A percentile compares a stretch with the other conserved stretches of the same genome.
These are phyloP conservation scores for Podospora tetraspora DNA, from an alignment of 495 filamentous ascomycete species.

Conservation along the genomic window DNA sequence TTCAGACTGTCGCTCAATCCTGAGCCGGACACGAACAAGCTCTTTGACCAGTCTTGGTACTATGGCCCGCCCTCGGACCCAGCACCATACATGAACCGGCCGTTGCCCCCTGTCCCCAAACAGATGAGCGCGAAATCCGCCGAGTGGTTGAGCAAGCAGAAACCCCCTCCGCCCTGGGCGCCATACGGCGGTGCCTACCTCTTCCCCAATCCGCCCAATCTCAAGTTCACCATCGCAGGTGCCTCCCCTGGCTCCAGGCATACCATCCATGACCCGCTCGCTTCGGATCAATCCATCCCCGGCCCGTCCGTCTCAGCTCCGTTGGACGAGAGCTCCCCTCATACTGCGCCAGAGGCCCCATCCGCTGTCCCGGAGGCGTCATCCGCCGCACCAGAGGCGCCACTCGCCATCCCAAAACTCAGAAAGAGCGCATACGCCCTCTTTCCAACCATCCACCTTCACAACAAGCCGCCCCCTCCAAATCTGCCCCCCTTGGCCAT, in stretches of 20 bases:
- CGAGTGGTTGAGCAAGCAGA: neutral
- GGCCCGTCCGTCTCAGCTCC: neutral
- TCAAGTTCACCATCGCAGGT: neutral
- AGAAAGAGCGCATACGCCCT: neutral
- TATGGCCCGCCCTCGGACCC: neutral
- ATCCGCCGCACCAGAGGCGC: neutral
- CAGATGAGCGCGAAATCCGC: neutral
- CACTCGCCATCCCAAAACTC: neutral
- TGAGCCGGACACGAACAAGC: neutral
- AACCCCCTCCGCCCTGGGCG: neutral
- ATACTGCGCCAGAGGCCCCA: neutral
- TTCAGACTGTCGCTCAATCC: neutral
- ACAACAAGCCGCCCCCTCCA: neutral
- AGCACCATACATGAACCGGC: neutral
- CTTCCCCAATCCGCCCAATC: neutral
- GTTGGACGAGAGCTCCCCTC: neutral
- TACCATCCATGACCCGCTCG: neutral
- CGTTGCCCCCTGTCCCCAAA: neutral
- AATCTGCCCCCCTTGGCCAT: neutral
- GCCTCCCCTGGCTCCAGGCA: neutral
- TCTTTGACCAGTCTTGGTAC: neutral
- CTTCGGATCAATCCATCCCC: neutral
- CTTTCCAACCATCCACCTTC: neutral
- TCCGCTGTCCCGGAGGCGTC: no score
- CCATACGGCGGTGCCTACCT: neutral